Base-by-base conservation (phyloP, 2,329 filamentous ascomycete genomes). In the Ophiostoma novo-ulmi region DNA sequence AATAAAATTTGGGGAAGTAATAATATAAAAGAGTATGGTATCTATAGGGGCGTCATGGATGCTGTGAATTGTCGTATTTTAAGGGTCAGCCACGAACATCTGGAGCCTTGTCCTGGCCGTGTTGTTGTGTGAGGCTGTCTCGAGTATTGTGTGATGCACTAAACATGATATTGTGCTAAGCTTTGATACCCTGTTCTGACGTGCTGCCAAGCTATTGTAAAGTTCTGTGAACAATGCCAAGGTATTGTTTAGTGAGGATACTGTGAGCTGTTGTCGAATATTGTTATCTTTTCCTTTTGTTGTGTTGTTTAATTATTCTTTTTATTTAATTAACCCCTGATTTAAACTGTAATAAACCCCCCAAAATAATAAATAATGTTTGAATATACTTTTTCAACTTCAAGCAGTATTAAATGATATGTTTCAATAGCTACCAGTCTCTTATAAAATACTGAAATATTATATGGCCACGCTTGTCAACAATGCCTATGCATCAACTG, bases 1-100 rank as follows among this genome's bases (percentile, higher is more conserved):
- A 70, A 69, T 36, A 61, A 69, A 58, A 69, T 69, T 66, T 69
- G 63, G 71, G 66, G 68, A 67, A 67, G 52, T 17, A 71, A 70
- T 72, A 71, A 72, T 65, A 64, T 44, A 39, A 61, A 68, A 41
- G 70, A 71, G 72, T 70, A 38, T 64, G 35, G 20, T 22, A 31
- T 63, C 22, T 31, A 48, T 7, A 20, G 6, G 7, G 44, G 6
- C 17, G 17, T 39, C 38, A 13, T 4, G 8, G 17, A 7, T 48
- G 44, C 44, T 20, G 44, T 48, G 44, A 20, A 8, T 20, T 20
- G n/a, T 44, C 6, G 13, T 44, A 4, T 44, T 17, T 44, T 3
- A 20, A 39, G 38, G 6, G 17, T 48, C 14, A 8, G 44, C 41
- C 41, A 20, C 13, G 41, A 6, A 44, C 17, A 48, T 6, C n/a